These are phyloP conservation scores for Suillus variegatus DNA, from an alignment of 768 basidiomycete genomes.

Conservation along the genomic window DNA sequence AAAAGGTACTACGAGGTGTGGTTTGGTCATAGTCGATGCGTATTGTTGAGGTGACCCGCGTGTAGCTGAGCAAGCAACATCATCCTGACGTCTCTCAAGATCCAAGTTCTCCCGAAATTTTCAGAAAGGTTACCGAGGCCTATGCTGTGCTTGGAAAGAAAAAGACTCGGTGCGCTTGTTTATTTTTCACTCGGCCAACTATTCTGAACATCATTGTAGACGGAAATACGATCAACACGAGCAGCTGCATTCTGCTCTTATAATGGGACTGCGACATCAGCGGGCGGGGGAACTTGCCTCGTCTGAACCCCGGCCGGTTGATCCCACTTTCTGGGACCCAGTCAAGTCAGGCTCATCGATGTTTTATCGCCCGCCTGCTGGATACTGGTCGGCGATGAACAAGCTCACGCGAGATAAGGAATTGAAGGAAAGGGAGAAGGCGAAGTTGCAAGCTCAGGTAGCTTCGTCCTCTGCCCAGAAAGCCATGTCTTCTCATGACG, in stretches of 20 bases:
- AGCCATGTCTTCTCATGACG: not conserved
- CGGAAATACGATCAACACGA: not conserved
- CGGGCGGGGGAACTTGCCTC: not conserved
- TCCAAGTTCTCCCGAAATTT: not conserved
- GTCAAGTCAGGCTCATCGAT: not conserved
- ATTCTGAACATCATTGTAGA: not conserved
- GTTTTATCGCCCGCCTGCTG: not conserved
- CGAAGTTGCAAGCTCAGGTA: not conserved
- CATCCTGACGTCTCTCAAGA: slow-evolving; percentile 5
- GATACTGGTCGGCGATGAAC: slow-evolving; percentile 2
- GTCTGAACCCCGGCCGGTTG: not conserved
- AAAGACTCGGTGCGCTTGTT: not conserved
- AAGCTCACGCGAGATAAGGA: not conserved
- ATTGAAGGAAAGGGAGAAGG: not conserved
- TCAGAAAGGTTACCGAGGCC: not conserved
- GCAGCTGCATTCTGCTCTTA: slow-evolving; percentile 3
- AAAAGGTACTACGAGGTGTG: slow-evolving; percentile 4
- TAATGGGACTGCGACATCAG: not conserved
- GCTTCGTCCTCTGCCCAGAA: not conserved
- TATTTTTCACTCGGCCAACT: not conserved
- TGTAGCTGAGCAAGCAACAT: not conserved
- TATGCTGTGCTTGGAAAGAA: slow-evolving; percentile 4
- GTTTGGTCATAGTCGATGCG: not conserved
- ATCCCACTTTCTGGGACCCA: slow-evolving; percentile 4
- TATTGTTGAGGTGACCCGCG: not conserved